A percentile compares a stretch with the other conserved stretches of the same genome.
Evolutionary conservation across 2,329 filamentous ascomycete species (phyloP).

Genomic region (Trichoderma koningiopsis): DNA sequence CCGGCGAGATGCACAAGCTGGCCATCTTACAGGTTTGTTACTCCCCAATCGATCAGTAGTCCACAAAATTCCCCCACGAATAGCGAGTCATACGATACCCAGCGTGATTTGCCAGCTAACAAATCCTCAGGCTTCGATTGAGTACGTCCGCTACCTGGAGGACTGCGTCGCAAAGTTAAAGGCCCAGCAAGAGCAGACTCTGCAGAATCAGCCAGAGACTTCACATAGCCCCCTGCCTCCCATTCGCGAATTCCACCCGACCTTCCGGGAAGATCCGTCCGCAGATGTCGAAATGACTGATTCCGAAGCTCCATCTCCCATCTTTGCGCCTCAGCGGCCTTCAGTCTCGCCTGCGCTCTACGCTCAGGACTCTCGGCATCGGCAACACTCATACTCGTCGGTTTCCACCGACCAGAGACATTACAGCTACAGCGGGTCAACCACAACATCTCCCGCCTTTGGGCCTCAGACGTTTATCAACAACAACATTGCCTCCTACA

Average conservation of each 20-base stretch:
- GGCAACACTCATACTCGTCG: conserved; percentile 58
- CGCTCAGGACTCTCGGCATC: conserved; percentile 47
- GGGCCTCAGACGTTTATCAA: conserved; percentile 47
- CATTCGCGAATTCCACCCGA: conserved; percentile 44
- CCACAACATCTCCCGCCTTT: conserved; percentile 59
- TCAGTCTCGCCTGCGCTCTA: conserved; percentile 56
- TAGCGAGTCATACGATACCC: background rate
- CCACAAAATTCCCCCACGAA: background rate
- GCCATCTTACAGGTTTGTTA: conserved; percentile 86
- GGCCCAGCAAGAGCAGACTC: conserved; percentile 49
- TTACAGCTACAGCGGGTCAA: conserved; percentile 53
- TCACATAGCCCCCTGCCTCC: conserved; percentile 39
- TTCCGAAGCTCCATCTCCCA: conserved; percentile 53
- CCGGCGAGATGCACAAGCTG: conserved; percentile 97
- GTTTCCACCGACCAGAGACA: conserved; percentile 54
- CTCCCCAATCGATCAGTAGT: background rate
- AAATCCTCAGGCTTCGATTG: conserved; percentile 76
- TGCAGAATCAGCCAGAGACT: conserved; percentile 34
- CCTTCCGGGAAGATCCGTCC: conserved; percentile 44
- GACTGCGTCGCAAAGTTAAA: conserved; percentile 84
- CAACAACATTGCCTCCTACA: conserved; percentile 36
- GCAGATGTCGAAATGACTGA: conserved; percentile 65
- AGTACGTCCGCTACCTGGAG: conserved; percentile 93
- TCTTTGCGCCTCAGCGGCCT: conserved; percentile 47
- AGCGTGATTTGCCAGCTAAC: background rate